These are phyloP conservation scores for Acephala macrosclerotiorum DNA, from an alignment of 2,329 filamentous ascomycete species.

Conservation along the genomic window DNA sequence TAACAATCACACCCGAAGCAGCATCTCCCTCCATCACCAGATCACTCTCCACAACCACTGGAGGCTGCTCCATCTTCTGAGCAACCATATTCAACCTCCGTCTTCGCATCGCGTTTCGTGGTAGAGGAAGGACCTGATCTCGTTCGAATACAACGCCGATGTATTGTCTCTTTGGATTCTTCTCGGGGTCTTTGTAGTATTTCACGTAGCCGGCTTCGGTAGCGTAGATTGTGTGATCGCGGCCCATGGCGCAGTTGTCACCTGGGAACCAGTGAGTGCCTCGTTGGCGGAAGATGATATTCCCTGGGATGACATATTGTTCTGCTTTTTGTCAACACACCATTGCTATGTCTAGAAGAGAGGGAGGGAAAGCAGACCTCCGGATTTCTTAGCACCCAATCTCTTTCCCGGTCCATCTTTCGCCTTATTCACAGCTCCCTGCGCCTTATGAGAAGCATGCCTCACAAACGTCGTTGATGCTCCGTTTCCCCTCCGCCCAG, in stretches of 20 bases:
- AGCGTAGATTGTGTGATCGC: slow-evolving; percentile 95
- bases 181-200: slow-evolving; percentile 89
- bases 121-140: slow-evolving; percentile 79
- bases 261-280: slow-evolving; percentile 94
- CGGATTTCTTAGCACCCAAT: slow-evolving; percentile 91
- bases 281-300: slow-evolving; percentile 97
- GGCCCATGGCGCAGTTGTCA: slow-evolving; percentile 93
- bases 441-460: slow-evolving; percentile 57
- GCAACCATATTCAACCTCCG: slow-evolving; percentile 79
- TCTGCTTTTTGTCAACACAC: slow-evolving; percentile 56
- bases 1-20: slow-evolving; percentile 20
- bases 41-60: slow-evolving; percentile 21
- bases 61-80: slow-evolving; percentile 50
- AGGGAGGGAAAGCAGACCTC: slow-evolving; percentile 61
- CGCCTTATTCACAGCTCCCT: slow-evolving; percentile 74
- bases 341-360: not conserved
- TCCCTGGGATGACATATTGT: slow-evolving; percentile 92
- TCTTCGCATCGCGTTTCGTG: slow-evolving; percentile 74
- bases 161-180: slow-evolving; percentile 88
- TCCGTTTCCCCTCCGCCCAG: not conserved
- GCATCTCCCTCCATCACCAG: slow-evolving; percentile 27
- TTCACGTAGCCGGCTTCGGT: slow-evolving; percentile 89
- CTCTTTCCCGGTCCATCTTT: slow-evolving; percentile 82
- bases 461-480: slow-evolving; percentile 37
- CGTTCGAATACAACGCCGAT: slow-evolving; percentile 93